Evolutionary conservation across 2,329 filamentous ascomycete species (phyloP), one percentile per base, ranked within the genome.

Genomic region (Pseudogymnoascus sp.): DNA sequence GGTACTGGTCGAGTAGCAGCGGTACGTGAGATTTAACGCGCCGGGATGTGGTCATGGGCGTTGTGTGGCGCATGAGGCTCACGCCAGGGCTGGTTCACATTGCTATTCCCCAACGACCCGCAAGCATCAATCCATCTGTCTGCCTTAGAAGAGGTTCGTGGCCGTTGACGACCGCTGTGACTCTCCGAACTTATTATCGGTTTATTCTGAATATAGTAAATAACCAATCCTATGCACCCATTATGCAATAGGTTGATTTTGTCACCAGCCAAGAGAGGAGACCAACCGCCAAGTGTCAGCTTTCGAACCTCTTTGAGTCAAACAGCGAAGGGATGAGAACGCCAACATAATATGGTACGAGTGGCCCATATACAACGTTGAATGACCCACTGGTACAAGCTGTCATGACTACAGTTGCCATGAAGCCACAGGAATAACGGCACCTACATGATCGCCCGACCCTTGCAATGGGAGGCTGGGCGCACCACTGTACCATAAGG

Each of bases 61-160:
- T 19, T 33, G 26, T 55, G 49, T 55, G 49, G 49, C 49, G 49
- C n/a, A 33, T 55, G 49, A 55, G 49, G 49, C 49, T 55, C 49
- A 33, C 26, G 6, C 49, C 49, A 33, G 49, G 23, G 14, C 43
- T 8, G 43, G 43, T 29, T 49, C 14, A 4, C 7, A 49, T 49
- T 49, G 6, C 14, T 21, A 29, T 49, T 29, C 23, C n/a, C 43
- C 3, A n/a, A 49, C 23, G 19, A 6, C 14, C 43, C 14, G 4
- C 23, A 55, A 14, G n/a, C n/a, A 11, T 31, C 45, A 33, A 19
- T 33, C 26, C 29, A 11, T 19, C 23, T 55, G 6, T 10, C 26
- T 3, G n/a, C 16, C 14, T 33, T 7, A 2, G 10, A n/a, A 11
- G 10, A 55, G 10, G 45, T 6, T 2, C 14, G 7, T 16, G 45